These are phyloP conservation scores for Hypoxylon subgilvum DNA, from an alignment of 495 filamentous ascomycete species.

Conservation along the genomic window DNA sequence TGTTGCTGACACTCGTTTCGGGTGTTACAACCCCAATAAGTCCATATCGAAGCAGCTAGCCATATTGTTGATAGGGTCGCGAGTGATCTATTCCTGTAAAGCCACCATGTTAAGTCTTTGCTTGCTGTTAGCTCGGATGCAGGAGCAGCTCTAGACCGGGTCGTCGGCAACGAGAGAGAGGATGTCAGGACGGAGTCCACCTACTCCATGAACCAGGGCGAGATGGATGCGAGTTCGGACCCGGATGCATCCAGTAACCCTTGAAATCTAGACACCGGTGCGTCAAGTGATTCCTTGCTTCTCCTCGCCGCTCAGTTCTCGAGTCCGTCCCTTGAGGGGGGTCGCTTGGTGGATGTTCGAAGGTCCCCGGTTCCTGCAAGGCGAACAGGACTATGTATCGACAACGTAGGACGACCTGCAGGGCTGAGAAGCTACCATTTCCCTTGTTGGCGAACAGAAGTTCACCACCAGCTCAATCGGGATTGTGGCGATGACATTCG, in stretches of 20 bases:
- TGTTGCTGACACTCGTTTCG: slow-evolving; percentile 16
- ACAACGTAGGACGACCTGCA: slow-evolving; percentile 12
- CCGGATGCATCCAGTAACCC: too few relatives aligned
- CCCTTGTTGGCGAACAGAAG: not conserved
- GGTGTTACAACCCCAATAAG: slow-evolving; percentile 38
- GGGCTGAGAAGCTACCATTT: slow-evolving; percentile 18
- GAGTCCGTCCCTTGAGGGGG: not conserved
- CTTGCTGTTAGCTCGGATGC: slow-evolving; percentile 1
- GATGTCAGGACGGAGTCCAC: slow-evolving; percentile 1
- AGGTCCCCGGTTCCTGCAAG: slow-evolving; percentile 7
- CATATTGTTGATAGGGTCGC: slow-evolving; percentile 18
- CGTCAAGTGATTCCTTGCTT: not conserved
- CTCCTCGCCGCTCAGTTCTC: slow-evolving; percentile 17
- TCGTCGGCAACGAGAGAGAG: too few relatives aligned
- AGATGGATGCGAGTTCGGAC: too few relatives aligned
- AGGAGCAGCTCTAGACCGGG: too few relatives aligned
- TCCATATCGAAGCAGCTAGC: slow-evolving; percentile 14
- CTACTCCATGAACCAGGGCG: not conserved
- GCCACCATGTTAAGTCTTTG: slow-evolving; percentile 1
- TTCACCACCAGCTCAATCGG: not conserved
- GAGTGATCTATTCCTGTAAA: slow-evolving; percentile 22
- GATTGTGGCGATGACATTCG: slow-evolving; percentile 1
- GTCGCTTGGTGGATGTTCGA: slow-evolving; percentile 2
- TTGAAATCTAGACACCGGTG: too few relatives aligned
- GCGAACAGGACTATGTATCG: slow-evolving; percentile 5